Percentiles rank a stretch among this genome's conserved stretches.
Evolutionary conservation across 495 filamentous ascomycete genomes (phyloP).

Genomic region (Penicillium odoratum): DNA sequence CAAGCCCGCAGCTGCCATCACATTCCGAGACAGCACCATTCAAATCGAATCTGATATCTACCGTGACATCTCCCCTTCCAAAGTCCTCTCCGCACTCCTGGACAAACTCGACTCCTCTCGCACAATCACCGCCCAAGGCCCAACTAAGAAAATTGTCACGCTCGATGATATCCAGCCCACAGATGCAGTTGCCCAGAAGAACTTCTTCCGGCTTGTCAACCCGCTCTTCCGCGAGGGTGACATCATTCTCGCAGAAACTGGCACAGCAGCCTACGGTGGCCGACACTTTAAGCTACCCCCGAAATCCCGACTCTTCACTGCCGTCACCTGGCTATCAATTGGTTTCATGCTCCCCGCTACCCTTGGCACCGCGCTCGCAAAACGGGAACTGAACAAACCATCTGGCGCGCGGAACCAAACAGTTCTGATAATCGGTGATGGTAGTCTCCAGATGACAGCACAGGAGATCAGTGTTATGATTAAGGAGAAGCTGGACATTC

Average conservation of each 20-base stretch:
- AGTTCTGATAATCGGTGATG: conserved; percentile 81
- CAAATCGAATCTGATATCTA: conserved; percentile 30
- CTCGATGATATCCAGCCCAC: conserved; percentile 15
- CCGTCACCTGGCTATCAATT: conserved; percentile 45
- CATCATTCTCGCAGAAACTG: conserved; percentile 44
- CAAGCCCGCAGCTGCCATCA: conserved; percentile 26
- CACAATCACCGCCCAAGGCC: conserved; percentile 15
- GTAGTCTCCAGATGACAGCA: conserved; percentile 73
- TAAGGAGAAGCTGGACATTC: conserved; percentile 62
- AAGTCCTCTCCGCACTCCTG: conserved; percentile 23
- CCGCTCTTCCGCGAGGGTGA: conserved; percentile 35
- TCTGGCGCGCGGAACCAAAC: conserved; percentile 28
- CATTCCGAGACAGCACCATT: conserved; percentile 29
- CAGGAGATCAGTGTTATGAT: conserved; percentile 82
- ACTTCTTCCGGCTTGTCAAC: conserved; percentile 34
- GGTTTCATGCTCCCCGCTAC: conserved; percentile 51
- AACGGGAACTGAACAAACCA: conserved; percentile 31
- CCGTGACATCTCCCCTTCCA: conserved; percentile 22
- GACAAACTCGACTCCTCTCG: conserved; percentile 22
- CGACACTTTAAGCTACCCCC: conserved; percentile 31
- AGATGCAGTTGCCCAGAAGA: conserved; percentile 28
- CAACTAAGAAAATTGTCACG: conserved; percentile 14
- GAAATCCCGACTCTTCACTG: conserved; percentile 32
- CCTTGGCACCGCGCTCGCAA: conserved; percentile 51
- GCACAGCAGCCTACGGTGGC: conserved; percentile 38